Conservation (phyloP, 2,329 filamentous ascomycete species). For the Cordyceps fumosorosea region DNA sequence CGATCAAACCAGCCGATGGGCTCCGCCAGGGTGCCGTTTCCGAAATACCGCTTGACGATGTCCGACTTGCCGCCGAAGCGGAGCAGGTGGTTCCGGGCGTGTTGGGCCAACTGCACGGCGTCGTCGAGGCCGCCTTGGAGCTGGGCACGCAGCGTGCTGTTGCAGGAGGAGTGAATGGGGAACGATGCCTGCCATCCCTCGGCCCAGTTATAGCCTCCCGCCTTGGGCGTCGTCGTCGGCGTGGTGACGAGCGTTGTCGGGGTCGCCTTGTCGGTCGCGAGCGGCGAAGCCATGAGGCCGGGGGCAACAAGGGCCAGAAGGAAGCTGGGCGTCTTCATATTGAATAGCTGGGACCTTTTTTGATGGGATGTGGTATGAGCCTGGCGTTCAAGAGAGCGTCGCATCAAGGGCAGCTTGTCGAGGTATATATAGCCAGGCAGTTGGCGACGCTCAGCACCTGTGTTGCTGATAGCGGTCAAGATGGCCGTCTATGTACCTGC, state of each 20-base stretch:
- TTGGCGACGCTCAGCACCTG: background rate
- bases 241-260: constrained; percentile 16
- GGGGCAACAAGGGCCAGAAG: background rate
- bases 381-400: background rate
- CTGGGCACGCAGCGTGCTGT: constrained; percentile 51
- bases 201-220: constrained; percentile 26
- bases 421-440: background rate
- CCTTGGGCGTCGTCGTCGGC: constrained; percentile 17
- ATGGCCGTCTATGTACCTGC: background rate
- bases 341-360: background rate
- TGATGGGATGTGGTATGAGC: background rate
- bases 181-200: constrained; percentile 28
- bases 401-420: too few species aligned
- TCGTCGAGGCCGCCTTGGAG: constrained; percentile 52
- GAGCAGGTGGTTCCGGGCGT: constrained; percentile 57
- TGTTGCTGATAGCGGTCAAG: background rate
- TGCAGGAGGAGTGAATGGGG: constrained; percentile 60
- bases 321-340: background rate
- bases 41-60: constrained; percentile 62
- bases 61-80: constrained; percentile 50
- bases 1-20: constrained; percentile 58
- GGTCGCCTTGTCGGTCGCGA: constrained; percentile 5
- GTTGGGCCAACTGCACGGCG: constrained; percentile 48
- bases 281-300: background rate
- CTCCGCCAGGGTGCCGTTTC: constrained; percentile 48